Conservation (phyloP, 1,139 yeast species). For the Yamadazyma blattariae region DNA sequence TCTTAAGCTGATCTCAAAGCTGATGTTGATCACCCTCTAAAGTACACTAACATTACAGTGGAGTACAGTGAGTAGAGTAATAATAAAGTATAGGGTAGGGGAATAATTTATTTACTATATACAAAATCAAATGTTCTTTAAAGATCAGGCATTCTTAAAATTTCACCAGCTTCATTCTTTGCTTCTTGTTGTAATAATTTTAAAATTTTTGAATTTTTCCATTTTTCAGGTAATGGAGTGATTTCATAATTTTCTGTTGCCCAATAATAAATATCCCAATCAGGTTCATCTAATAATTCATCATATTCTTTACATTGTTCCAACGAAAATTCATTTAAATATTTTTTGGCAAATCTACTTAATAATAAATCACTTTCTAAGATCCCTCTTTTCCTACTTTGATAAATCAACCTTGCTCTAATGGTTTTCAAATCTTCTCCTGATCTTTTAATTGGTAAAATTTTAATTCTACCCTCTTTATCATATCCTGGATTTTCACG, state of each 20-base stretch:
- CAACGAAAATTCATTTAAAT: conserved; percentile 55
- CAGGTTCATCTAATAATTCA: conserved; percentile 80
- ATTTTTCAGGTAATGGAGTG: conserved; percentile 82
- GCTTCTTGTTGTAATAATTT: conserved; percentile 68
- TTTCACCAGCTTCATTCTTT: conserved; percentile 66
- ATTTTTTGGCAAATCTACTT: conserved; percentile 79
- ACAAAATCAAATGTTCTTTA: too few relatives aligned
- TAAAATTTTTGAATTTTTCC: conserved; percentile 71
- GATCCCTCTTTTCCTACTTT: conserved; percentile 93
- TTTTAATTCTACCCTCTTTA: conserved; percentile 45
- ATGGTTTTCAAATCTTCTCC: conserved; percentile 76
- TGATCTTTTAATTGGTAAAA: conserved; percentile 71
- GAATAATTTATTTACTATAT: too few relatives aligned
- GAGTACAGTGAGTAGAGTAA: too few relatives aligned
- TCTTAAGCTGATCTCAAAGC: too few relatives aligned
- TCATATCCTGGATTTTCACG: conserved; percentile 44
- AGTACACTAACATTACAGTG: too few relatives aligned
- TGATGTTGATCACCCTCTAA: too few relatives aligned
- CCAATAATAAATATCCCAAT: conserved; percentile 99
- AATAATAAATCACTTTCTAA: conserved; percentile 86
- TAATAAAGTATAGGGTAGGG: not conserved
- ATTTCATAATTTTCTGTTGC: conserved; percentile 79
- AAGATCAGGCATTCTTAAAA: conserved; percentile 75
- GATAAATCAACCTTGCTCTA: conserved; percentile 85
- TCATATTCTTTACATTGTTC: conserved; percentile 86